Percentiles rank a stretch among this genome's conserved stretches.
Conservation (phyloP, 2,329 filamentous ascomycete species). For the Ascochyta rabiei region DNA sequence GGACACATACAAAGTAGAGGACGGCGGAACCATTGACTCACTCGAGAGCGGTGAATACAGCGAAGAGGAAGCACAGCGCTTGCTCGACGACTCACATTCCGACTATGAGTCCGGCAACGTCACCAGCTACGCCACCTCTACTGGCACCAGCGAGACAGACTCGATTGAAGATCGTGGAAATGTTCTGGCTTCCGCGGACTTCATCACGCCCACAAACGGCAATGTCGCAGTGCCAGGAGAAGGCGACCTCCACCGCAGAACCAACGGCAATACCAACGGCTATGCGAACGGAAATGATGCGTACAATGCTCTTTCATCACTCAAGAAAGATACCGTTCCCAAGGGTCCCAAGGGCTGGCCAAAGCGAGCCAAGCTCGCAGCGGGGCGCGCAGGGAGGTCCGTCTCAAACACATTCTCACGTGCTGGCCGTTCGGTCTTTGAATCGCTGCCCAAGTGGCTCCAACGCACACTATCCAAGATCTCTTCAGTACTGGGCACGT, state of each 20-base stretch:
- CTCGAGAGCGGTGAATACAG: conserved; percentile 62
- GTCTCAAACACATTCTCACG: conserved; percentile 37
- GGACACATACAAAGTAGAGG: conserved; percentile 71
- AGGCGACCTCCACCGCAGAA: conserved; percentile 48
- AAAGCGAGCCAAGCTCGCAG: conserved; percentile 33
- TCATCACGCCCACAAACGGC: conserved; percentile 56
- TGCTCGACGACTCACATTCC: conserved; percentile 53
- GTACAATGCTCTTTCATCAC: conserved; percentile 18
- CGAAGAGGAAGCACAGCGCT: conserved; percentile 50
- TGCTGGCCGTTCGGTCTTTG: conserved; percentile 51
- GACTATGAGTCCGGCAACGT: conserved; percentile 55
- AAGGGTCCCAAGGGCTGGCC: conserved; percentile 44
- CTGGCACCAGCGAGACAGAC: conserved; percentile 40
- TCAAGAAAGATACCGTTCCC: conserved; percentile 33
- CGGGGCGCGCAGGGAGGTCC: conserved; percentile 29
- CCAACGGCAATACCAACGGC: conserved; percentile 47
- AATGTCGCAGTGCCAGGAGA: conserved; percentile 51
- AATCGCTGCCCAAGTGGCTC: conserved; percentile 57
- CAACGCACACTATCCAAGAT: conserved; percentile 58
- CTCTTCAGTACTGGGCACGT: conserved; percentile 53
- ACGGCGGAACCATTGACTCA: conserved; percentile 48
- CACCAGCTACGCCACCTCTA: conserved; percentile 50
- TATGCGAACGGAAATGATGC: conserved; percentile 59
- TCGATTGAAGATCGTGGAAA: conserved; percentile 37
- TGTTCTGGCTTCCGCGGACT: conserved; percentile 36